Conservation (phyloP, 2,329 filamentous ascomycete species). For the Ophiostoma sp. region DNA sequence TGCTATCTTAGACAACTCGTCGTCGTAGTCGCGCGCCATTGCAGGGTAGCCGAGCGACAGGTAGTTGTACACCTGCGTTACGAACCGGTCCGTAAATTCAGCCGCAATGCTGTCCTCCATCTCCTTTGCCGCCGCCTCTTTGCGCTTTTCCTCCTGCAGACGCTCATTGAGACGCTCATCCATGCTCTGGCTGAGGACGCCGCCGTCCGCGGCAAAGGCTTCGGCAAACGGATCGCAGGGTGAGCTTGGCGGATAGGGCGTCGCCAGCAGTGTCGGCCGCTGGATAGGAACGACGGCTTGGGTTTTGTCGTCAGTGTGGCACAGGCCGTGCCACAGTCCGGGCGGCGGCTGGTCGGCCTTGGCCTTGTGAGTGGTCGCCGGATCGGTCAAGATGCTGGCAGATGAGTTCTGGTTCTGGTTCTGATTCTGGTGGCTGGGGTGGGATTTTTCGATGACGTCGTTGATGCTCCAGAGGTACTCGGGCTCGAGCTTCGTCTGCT, state of each 20-base stretch:
- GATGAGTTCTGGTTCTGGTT: background rate
- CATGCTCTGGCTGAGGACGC: background rate
- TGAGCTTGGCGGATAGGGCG: slow-evolving; percentile 41
- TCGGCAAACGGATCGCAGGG: slow-evolving; percentile 41
- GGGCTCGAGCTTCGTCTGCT: slow-evolving; percentile 76
- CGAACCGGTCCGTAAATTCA: slow-evolving; percentile 78
- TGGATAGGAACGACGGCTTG: slow-evolving; percentile 41
- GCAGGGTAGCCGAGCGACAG: slow-evolving; percentile 87
- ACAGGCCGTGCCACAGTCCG: slow-evolving; percentile 75
- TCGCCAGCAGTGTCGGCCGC: slow-evolving; percentile 46
- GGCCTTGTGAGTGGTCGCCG: background rate
- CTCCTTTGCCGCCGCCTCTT: slow-evolving; percentile 37
- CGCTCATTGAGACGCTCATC: slow-evolving; percentile 41
- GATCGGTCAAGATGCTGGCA: background rate
- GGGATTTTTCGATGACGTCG: slow-evolving; percentile 42
- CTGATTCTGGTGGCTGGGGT: slow-evolving; percentile 34
- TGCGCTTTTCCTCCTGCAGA: slow-evolving; percentile 43
- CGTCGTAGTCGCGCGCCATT: slow-evolving; percentile 74
- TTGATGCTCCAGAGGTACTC: slow-evolving; percentile 57
- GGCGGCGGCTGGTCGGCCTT: background rate
- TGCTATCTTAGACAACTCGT: slow-evolving; percentile 77
- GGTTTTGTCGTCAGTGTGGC: slow-evolving; percentile 40
- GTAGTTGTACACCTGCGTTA: slow-evolving; percentile 97
- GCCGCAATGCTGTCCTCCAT: slow-evolving; percentile 48
- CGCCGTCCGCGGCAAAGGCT: slow-evolving; percentile 33